A percentile compares a stretch with the other conserved stretches of the same genome.
Evolutionary conservation across 2,329 filamentous ascomycete species (phyloP).

Genomic region (Cadophora sp.): DNA sequence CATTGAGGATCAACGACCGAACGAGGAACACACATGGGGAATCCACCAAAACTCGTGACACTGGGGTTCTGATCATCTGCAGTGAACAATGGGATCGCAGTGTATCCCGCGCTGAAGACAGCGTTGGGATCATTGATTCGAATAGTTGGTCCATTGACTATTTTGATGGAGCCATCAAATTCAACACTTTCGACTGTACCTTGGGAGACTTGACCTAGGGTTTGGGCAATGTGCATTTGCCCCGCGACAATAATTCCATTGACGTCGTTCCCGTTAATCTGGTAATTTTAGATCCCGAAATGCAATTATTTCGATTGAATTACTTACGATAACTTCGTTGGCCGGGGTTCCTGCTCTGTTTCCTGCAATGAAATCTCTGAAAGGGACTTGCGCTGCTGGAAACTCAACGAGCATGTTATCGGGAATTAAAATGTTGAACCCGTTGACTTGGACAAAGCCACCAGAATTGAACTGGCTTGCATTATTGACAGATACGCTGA

Average conservation of each 20-base stretch:
- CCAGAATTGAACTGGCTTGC: conserved; percentile 6
- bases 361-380: conserved; percentile 6
- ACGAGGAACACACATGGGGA: conserved; percentile 7
- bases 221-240: conserved; percentile 9
- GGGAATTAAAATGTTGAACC: conserved; percentile 5
- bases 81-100: conserved; percentile 5
- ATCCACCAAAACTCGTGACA: conserved; percentile 11
- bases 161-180: conserved; percentile 7
- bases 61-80: conserved; percentile 12
- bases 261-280: conserved; percentile 1
- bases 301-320: background rate
- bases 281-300: background rate
- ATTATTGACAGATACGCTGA: conserved; percentile 9
- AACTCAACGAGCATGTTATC: conserved; percentile 11
- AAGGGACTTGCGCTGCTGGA: conserved; percentile 7
- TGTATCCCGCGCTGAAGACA: conserved; percentile 2
- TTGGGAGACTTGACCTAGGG: conserved; percentile 3
- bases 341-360: conserved; percentile 1
- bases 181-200: conserved; percentile 1
- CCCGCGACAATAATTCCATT: background rate
- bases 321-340: conserved; percentile 4
- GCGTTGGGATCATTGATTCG: conserved; percentile 7
- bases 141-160: conserved; percentile 10
- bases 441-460: conserved; percentile 9
- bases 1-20: conserved; percentile 5